Conservation (phyloP, 2,329 filamentous ascomycete genomes). For the Aspergillus fischeri region DNA sequence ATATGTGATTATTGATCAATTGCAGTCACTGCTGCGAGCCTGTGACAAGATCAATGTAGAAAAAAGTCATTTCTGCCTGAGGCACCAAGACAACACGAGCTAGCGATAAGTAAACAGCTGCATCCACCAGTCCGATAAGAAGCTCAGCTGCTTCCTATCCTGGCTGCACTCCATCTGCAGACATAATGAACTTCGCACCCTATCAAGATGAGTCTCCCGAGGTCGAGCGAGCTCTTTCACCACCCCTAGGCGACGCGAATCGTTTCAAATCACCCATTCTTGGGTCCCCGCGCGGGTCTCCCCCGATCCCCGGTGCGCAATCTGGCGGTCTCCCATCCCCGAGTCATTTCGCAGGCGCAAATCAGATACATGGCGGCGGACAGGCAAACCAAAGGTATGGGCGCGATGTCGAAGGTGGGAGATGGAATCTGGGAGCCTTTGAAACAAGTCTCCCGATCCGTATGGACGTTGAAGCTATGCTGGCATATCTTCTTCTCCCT, state of each 20-base stretch:
- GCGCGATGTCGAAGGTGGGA: conserved; percentile 45
- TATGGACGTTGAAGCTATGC: conserved; percentile 82
- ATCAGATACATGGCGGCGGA: conserved; percentile 21
- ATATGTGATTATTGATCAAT: conserved; percentile 3
- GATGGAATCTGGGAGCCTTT: conserved; percentile 71
- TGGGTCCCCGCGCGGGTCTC: conserved; percentile 50
- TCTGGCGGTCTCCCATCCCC: conserved; percentile 37
- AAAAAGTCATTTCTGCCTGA: conserved; percentile 10
- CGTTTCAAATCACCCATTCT: conserved; percentile 52
- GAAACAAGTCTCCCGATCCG: conserved; percentile 84
- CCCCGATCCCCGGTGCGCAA: conserved; percentile 44
- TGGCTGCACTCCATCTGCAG: conserved; percentile 2
- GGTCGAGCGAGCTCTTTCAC: conserved; percentile 73
- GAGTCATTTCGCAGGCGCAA: conserved; percentile 35
- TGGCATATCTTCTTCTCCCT: conserved; percentile 82
- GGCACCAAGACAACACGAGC: conserved; percentile 18
- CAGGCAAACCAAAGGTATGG: conserved; percentile 39
- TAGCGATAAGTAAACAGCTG: conserved; percentile 4
- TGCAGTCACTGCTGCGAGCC: conserved; percentile 4
- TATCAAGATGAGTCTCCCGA: conserved; percentile 94
- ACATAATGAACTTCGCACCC: conserved; percentile 84
- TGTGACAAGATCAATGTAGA: neutral
- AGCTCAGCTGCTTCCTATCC: conserved; percentile 7
- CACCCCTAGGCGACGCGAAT: conserved; percentile 49
- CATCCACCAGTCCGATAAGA: conserved; percentile 13